These are phyloP conservation scores for Acer negundo DNA, from an alignment of 345 rosid genomes.

Conservation along the genomic window DNA sequence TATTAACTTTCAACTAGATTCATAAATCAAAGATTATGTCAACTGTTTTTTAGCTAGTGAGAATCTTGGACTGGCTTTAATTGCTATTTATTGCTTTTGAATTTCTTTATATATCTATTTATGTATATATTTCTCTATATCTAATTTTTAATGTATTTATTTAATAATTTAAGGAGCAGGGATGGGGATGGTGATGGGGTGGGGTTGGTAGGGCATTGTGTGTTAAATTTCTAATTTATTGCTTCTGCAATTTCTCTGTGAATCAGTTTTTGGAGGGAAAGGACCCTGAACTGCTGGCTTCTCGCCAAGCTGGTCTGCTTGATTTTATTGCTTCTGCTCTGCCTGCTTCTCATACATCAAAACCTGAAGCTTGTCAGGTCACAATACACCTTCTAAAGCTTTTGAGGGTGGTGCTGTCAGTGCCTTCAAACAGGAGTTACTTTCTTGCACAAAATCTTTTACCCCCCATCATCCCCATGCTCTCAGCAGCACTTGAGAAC, in stretches of 20 bases:
- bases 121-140: background rate
- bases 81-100: conserved; percentile 10
- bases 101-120: background rate
- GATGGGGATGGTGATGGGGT: background rate
- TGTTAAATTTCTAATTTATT: conserved; percentile 14
- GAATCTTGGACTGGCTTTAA: background rate
- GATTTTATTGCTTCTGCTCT: conserved; percentile 79
- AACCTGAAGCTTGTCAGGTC: conserved; percentile 81
- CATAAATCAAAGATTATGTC: conserved; percentile 1
- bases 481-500: conserved; percentile 73
- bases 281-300: conserved; percentile 73
- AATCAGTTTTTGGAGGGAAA: conserved; percentile 71
- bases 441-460: conserved; percentile 75
- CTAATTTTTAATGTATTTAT: background rate
- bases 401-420: conserved; percentile 59
- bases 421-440: conserved; percentile 62
- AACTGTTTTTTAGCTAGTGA: conserved; percentile 5
- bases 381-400: conserved; percentile 69
- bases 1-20: background rate
- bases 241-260: conserved; percentile 20
- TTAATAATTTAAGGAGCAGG: background rate
- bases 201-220: background rate
- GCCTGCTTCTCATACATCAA: conserved; percentile 80
- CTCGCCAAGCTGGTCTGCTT: conserved; percentile 77
- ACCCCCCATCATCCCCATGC: conserved; percentile 77